Percentiles rank a stretch among this genome's conserved stretches.
These are phyloP conservation scores for Fusarium aywerte DNA, from an alignment of 2,329 filamentous ascomycete genomes.

Conservation along the genomic window DNA sequence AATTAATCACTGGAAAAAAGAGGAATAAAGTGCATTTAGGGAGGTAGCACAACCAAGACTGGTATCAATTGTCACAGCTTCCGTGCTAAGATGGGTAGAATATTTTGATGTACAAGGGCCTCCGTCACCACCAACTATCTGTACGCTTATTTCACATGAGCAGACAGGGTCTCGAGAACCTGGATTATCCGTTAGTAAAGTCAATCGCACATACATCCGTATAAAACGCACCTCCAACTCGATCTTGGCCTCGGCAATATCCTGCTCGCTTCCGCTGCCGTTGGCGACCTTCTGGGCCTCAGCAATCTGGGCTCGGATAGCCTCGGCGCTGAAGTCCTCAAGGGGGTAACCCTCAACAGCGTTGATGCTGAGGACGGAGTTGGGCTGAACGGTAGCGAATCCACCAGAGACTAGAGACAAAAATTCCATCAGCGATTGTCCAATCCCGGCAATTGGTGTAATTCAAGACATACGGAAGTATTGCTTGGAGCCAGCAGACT, in stretches of 20 bases:
- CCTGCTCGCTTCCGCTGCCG: constrained; percentile 93
- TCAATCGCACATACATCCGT: neutral
- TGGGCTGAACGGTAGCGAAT: constrained; percentile 96
- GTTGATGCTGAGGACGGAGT: constrained; percentile 96
- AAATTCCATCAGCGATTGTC: constrained; percentile 36
- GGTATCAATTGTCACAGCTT: constrained; percentile 52
- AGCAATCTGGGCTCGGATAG: constrained; percentile 87
- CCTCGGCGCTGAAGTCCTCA: constrained; percentile 95
- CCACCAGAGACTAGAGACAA: constrained; percentile 84
- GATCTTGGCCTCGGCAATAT: constrained; percentile 98
- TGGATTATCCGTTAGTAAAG: constrained; percentile 58
- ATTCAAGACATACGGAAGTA: constrained; percentile 85
- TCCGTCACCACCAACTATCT: constrained; percentile 57
- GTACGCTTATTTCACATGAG: constrained; percentile 80
- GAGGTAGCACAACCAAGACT: constrained; percentile 48
- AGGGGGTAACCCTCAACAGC: constrained; percentile 94
- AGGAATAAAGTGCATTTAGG: constrained; percentile 26
- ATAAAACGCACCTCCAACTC: constrained; percentile 82
- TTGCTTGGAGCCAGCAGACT: constrained; percentile 89
- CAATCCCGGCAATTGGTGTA: neutral
- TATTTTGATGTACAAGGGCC: constrained; percentile 57
- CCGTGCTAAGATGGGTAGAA: constrained; percentile 51
- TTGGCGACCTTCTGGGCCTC: constrained; percentile 95
- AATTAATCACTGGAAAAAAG: constrained; percentile 35
- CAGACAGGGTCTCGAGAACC: constrained; percentile 87